Conservation (phyloP, 2,329 filamentous ascomycete species). For the Chrysoporthe deuterocubensis region DNA sequence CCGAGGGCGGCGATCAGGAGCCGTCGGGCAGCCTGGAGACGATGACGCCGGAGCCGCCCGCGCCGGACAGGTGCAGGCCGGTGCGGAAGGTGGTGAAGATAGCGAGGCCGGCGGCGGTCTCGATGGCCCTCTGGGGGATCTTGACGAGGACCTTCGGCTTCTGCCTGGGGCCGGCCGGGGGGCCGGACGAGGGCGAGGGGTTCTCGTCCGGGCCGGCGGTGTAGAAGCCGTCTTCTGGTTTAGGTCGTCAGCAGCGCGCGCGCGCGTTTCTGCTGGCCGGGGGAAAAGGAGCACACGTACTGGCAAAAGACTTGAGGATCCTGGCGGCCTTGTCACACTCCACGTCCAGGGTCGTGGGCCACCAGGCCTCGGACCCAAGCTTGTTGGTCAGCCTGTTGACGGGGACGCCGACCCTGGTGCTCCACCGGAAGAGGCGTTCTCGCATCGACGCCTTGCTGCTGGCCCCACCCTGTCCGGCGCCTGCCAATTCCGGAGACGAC, state of each 20-base stretch:
- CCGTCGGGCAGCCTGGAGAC: conserved; percentile 57
- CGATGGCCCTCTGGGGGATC: conserved; percentile 50
- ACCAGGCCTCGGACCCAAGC: conserved; percentile 61
- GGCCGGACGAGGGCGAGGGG: conserved; percentile 26
- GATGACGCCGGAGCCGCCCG: conserved; percentile 59
- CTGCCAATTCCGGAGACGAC: not conserved
- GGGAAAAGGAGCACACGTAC: conserved; percentile 41
- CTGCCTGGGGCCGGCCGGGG: conserved; percentile 33
- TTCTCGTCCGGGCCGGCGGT: conserved; percentile 28
- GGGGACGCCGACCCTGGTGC: conserved; percentile 53
- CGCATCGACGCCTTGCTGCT: conserved; percentile 24
- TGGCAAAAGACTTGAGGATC: conserved; percentile 76
- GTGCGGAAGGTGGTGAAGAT: conserved; percentile 65
- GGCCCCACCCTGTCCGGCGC: no score
- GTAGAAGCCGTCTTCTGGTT: conserved; percentile 41
- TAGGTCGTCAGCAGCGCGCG: no score
- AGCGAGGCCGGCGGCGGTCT: conserved; percentile 58
- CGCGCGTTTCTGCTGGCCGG: not conserved
- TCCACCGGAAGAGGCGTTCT: conserved; percentile 34
- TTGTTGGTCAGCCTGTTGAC: conserved; percentile 72
- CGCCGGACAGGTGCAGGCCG: conserved; percentile 60
- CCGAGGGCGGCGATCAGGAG: conserved; percentile 71
- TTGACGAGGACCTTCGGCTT: conserved; percentile 42
- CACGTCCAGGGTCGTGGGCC: conserved; percentile 12
- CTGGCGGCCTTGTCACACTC: conserved; percentile 73